Conservation (phyloP, 352 stramenopile genomes). For the Phytophthora hibernalis region DNA sequence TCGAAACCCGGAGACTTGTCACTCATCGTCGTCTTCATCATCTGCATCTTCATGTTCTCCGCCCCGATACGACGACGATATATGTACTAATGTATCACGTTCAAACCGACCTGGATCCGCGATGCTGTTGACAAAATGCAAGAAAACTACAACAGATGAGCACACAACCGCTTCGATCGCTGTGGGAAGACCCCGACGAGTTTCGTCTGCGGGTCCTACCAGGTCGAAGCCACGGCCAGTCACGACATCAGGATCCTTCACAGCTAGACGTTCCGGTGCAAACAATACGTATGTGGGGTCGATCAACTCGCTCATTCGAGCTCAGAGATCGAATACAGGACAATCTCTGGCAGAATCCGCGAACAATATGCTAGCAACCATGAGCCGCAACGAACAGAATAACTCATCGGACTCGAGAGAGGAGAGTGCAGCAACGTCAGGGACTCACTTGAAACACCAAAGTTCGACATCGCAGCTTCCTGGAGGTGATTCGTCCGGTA, state of each 20-base stretch:
- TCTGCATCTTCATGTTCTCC: conserved; percentile 19
- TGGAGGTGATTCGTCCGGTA: conserved; percentile 20
- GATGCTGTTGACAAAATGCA: conserved; percentile 29
- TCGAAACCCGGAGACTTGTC: conserved; percentile 25
- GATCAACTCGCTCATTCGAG: conserved; percentile 72
- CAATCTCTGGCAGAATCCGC: conserved; percentile 62
- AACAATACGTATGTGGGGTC: conserved; percentile 60
- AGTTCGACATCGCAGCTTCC: conserved; percentile 47
- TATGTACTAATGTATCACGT: conserved; percentile 18
- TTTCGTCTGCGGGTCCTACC: conserved; percentile 25
- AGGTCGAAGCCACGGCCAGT: conserved; percentile 21
- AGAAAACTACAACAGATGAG: conserved; percentile 11
- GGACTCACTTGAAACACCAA: conserved; percentile 43
- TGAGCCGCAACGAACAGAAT: conserved; percentile 20
- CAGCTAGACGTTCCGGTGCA: conserved; percentile 13
- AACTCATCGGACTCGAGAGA: conserved; percentile 18
- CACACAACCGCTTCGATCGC: not conserved
- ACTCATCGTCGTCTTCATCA: conserved; percentile 39
- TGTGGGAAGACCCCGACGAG: conserved; percentile 15
- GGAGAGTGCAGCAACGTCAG: conserved; percentile 8
- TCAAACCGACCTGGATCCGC: conserved; percentile 29
- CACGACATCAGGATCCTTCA: conserved; percentile 15
- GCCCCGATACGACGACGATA: conserved; percentile 2
- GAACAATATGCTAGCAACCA: conserved; percentile 53
- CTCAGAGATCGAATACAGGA: conserved; percentile 51